Base-by-base conservation (phyloP, 805 yeast genomes). In the Brettanomyces anomalus region DNA sequence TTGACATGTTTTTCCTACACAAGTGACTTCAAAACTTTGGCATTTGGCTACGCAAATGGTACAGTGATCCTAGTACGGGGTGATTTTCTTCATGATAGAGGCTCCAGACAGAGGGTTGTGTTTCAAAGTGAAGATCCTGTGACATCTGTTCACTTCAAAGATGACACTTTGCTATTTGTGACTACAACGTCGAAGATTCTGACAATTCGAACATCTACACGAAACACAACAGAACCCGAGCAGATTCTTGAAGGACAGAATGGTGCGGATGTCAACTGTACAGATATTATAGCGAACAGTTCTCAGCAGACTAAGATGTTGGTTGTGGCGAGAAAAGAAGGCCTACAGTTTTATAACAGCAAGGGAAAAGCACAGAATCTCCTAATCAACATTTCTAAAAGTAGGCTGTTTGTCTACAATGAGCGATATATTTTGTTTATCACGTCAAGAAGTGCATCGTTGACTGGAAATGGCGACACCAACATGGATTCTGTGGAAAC, bases 1-100 rank as follows among this genome's bases (percentile, higher is more conserved):
- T 66, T 88, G 46, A 79, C 93, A 3, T 72, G 85, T 28, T 72
- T 84, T 47, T 69, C 72, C 14, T 62, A 72, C 40, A 71, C 79
- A 14, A 50, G 60, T 1, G 79, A 74, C 46, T 73, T 81, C 46
- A 71, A 85, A 3, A 74, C 85, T 30, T 58, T 83, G 5, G 89
- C 84, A 0, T 64, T 85, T 37, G 96, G 96, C 0, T 85, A 78
- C 52, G 81, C 89, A 13, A 82, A 88, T 58, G 98, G 98, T 2
- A 71, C 78, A 17, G 87, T 89, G 2, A 66, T 89, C 2, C 64
- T 89, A 5, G 76, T 89, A 0, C 66, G 97, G 48, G 98, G 98
- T 7, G 97, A 93, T 59, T 60, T 93, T 28, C 50, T 86, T 5
- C 77, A 88, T 51, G 98, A 93, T 56, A 67, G 95, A 45, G 97